A percentile compares a stretch with the other conserved stretches of the same genome.
Evolutionary conservation across 2,329 filamentous ascomycete genomes (phyloP).

Genomic region (Malbranchea zuffiana): DNA sequence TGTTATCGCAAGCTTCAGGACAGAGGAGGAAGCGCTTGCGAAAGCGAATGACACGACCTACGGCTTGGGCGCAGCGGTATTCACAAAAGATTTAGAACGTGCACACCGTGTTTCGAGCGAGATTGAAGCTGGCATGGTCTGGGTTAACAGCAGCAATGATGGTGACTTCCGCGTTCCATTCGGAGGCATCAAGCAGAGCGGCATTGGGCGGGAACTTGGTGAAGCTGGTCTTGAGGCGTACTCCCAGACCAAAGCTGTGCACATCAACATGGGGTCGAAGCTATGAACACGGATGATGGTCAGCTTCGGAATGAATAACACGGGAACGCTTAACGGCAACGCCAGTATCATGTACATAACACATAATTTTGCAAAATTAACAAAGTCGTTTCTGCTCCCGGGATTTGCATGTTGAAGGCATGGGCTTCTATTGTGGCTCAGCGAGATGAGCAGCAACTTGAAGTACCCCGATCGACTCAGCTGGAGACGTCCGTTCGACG

Average conservation of each 20-base stretch:
- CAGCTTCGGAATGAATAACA: too few relatives aligned
- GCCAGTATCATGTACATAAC: too few relatives aligned
- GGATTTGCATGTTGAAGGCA: too few relatives aligned
- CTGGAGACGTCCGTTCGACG: too few relatives aligned
- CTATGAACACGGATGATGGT: too few relatives aligned
- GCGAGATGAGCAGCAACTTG: too few relatives aligned
- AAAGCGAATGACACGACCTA: slow-evolving; percentile 50
- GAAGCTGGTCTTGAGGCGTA: slow-evolving; percentile 53
- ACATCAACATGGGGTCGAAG: slow-evolving; percentile 36
- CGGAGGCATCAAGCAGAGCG: slow-evolving; percentile 52
- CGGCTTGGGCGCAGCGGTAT: slow-evolving; percentile 46
- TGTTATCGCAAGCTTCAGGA: slow-evolving; percentile 47
- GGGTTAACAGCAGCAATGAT: slow-evolving; percentile 52
- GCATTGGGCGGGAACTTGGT: slow-evolving; percentile 51
- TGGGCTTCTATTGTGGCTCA: too few relatives aligned
- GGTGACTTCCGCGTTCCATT: slow-evolving; percentile 44
- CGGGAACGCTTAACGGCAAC: too few relatives aligned
- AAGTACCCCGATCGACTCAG: too few relatives aligned
- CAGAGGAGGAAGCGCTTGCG: slow-evolving; percentile 47
- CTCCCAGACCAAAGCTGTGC: slow-evolving; percentile 46
- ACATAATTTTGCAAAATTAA: too few relatives aligned
- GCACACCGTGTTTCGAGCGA: slow-evolving; percentile 45
- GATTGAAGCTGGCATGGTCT: slow-evolving; percentile 59
- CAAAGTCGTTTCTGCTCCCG: too few relatives aligned
- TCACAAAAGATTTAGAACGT: slow-evolving; percentile 53